Percentiles rank a stretch among this genome's conserved stretches.
These are phyloP conservation scores for Dictyostelium capitatum DNA, from an alignment of 78 protist species.

Conservation along the genomic window DNA sequence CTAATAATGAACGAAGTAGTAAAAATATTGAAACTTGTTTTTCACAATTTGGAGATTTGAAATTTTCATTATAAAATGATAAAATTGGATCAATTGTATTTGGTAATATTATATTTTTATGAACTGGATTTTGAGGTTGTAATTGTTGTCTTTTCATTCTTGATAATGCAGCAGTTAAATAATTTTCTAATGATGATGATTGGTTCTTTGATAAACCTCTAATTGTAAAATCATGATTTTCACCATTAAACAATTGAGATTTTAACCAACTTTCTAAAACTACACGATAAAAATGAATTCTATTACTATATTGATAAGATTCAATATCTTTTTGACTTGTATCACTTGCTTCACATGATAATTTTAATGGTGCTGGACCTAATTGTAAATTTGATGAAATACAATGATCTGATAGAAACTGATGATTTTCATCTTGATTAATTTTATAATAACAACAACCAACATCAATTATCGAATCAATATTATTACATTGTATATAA, in stretches of 20 bases:
- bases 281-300: constrained; percentile 50
- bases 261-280: constrained; percentile 33
- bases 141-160: constrained; percentile 48
- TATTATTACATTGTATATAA: constrained; percentile 37
- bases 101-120: not conserved
- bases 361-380: constrained; percentile 51
- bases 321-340: constrained; percentile 9
- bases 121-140: not conserved
- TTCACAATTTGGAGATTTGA: not conserved
- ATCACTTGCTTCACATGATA: constrained; percentile 64
- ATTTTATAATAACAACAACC: constrained; percentile 71
- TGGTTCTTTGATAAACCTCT: constrained; percentile 30
- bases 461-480: constrained; percentile 51
- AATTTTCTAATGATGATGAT: not conserved
- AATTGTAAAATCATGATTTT: constrained; percentile 30
- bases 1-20: constrained; percentile 26
- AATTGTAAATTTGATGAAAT: not conserved
- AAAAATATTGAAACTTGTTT: constrained; percentile 23
- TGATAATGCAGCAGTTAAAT: not conserved
- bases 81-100: not conserved
- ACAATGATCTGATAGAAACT: constrained; percentile 27
- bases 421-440: not conserved
- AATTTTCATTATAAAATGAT: not conserved
- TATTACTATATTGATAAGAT: constrained; percentile 15
- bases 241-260: not conserved